phyloP scores from a whole-genome alignment of 2,329 filamentous ascomycete genomes.

The Colletotrichum trifolii region DNA sequence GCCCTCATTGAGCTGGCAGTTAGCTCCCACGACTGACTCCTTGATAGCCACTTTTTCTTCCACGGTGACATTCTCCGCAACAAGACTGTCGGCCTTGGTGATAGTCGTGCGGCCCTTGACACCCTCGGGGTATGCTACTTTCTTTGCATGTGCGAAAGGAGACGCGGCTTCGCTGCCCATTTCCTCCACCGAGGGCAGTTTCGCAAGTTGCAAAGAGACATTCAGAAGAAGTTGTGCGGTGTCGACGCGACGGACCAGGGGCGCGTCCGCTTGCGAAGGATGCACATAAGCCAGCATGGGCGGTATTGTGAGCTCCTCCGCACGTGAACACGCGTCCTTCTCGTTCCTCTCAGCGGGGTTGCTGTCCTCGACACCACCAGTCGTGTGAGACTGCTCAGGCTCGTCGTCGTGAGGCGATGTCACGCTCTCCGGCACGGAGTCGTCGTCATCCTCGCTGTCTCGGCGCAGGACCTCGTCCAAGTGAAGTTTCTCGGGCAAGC shows the following conservation, averaged over 20 bases:
- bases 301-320: slow-evolving; percentile 60
- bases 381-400: slow-evolving; percentile 37
- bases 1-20: slow-evolving; percentile 87
- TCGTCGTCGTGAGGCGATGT: slow-evolving; percentile 40
- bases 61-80: slow-evolving; percentile 89
- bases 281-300: slow-evolving; percentile 87
- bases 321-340: slow-evolving; percentile 41
- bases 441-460: slow-evolving; percentile 52
- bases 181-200: slow-evolving; percentile 78
- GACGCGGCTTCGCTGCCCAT: slow-evolving; percentile 67
- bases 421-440: slow-evolving; percentile 44
- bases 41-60: slow-evolving; percentile 94
- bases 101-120: slow-evolving; percentile 86
- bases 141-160: slow-evolving; percentile 80
- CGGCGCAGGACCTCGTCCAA: slow-evolving; percentile 73
- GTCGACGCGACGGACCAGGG: slow-evolving; percentile 88
- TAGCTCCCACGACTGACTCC: slow-evolving; percentile 87
- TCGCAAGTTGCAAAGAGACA: slow-evolving; percentile 87
- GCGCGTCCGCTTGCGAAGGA: slow-evolving; percentile 61
- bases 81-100: slow-evolving; percentile 81
- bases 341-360: slow-evolving; percentile 18
- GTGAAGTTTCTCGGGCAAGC: slow-evolving; percentile 81
- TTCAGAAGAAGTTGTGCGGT: slow-evolving; percentile 84
- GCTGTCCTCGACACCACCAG: slow-evolving; percentile 9
- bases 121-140: slow-evolving; percentile 85